Evolutionary conservation across 805 yeast species (phyloP), one percentile per base, ranked within the genome.

Genomic region (Kockiozyma suomiensis): DNA sequence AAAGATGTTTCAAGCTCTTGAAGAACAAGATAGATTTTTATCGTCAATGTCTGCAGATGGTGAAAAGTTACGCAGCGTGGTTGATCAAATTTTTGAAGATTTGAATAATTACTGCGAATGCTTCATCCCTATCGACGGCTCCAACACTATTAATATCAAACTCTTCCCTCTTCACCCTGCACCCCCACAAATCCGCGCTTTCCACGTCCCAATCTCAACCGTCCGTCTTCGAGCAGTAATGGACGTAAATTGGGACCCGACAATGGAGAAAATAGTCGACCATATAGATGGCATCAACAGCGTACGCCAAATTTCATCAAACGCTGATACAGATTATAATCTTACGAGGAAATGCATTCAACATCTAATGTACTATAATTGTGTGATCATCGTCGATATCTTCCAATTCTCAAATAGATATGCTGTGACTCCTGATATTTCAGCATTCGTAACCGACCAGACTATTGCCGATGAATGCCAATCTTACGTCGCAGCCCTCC

Each of bases 231-330:
- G 81, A 30, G 76, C 82, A 40, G 78, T 94, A 62, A 85, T 90
- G 45, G 99, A 94, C 73, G 87, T 88, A 7, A 87, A 88, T 68
- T 94, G 99, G 97, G 99, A 94, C 73, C 97, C 97, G 1, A 93
- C 98, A 1, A 87, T 94, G 94, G 78, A 90, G 48, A 86, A 88
- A 54, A 88, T 94, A 25, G 75, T 90, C 10, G 97, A 97, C 0
- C 87, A 79, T 66, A 90, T 94, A 51, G 84, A 94, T 69, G 99
- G 99, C 1, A 79, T 91, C 50, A 93, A 93, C 71, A 88, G 94
- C 4, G 84, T 94, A 19, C 79, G 84, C 38, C 80, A 81, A 56
- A 93, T 96, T 40, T 83, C 96, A 19, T 83, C 84, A 53, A 73
- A 91, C 53, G 90, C 97, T 1, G 85, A 88, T 68, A 87, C 97